phyloP scores from a whole-genome alignment of 2,329 filamentous ascomycete species.

The Penicillium sp. region DNA sequence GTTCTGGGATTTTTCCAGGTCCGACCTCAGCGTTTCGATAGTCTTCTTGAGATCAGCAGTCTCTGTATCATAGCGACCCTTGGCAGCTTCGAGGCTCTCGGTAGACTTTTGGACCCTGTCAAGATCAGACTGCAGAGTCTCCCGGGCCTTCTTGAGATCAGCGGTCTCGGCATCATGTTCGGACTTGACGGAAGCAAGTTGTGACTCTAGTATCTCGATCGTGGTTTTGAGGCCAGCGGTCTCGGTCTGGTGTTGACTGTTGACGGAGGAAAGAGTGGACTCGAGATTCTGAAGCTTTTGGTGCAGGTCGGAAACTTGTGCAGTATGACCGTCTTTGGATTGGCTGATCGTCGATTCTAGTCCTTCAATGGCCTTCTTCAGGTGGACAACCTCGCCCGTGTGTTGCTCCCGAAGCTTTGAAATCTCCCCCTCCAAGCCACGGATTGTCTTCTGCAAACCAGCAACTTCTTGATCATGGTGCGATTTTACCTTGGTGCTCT shows the following conservation, averaged over 20 bases:
- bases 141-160: constrained; percentile 62
- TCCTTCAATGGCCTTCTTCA: constrained; percentile 61
- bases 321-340: constrained; percentile 64
- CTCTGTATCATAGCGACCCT: constrained; percentile 65
- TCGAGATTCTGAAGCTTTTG: constrained; percentile 65
- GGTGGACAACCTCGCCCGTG: constrained; percentile 62
- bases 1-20: constrained; percentile 54
- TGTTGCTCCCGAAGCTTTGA: constrained; percentile 54
- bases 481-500: constrained; percentile 41
- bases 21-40: constrained; percentile 60
- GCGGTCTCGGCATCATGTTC: constrained; percentile 64
- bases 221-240: constrained; percentile 61
- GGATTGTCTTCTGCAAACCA: constrained; percentile 65
- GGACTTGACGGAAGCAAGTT: constrained; percentile 58
- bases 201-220: constrained; percentile 60
- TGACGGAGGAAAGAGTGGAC: constrained; percentile 51
- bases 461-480: constrained; percentile 64
- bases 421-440: constrained; percentile 58
- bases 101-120: constrained; percentile 34
- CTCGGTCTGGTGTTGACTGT: constrained; percentile 57
- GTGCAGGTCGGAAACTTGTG: constrained; percentile 64
- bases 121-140: constrained; percentile 56
- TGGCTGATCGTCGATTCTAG: constrained; percentile 56
- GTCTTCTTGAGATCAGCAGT: constrained; percentile 62
- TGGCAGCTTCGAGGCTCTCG: constrained; percentile 58